Base-by-base conservation (phyloP, 169 alveolate genomes). In the Theileria equi region DNA sequence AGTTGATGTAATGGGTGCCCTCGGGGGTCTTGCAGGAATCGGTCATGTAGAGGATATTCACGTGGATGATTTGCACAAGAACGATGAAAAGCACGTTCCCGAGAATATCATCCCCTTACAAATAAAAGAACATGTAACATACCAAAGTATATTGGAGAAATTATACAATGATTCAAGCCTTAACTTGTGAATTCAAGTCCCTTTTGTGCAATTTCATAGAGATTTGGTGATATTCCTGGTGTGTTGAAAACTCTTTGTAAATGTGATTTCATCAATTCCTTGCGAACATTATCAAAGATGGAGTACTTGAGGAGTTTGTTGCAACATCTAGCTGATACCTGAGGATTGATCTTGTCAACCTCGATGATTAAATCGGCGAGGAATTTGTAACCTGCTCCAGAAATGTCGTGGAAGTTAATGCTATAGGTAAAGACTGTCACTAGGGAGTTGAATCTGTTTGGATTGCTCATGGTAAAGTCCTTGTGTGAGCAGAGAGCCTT, bases 301-400 rank as follows among this genome's bases (percentile, higher is more conserved):
- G 80, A 77, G 89, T 76, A 87, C 55, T 58, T 66, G 44, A 74
- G 65, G n/a, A 87, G 84, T 10, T 79, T 77, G 6, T 47, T 78
- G 44, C 86, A 76, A 36, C 76, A 62, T 26, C 82, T 76, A 34
- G 95, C 74, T 38, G 95, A 89, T 1, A 88, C 80, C 66, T 71
- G 83, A 5, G 93, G 84, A 47, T 90, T 90, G 1, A 90, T 78
- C 31, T 64, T 63, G 59, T 90, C 95, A 17, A 83, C 88, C 10
- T 65, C 53, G 44, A 89, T 65, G 10, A 90, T 81, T 34, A 80
- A 72, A 47, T 90, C 94, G 8, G 95, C 92, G 26, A 90, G 44
- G 44, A 90, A 71, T 66, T 73, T 72, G 79, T 90, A 90, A 34
- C 95, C 95, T 28, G 73, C 88, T 13, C 95, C 95, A 40, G 82